Percentiles rank a stretch among this genome's conserved stretches.
These are phyloP conservation scores for Bipolaris cookei DNA, from an alignment of 2,329 filamentous ascomycete species.

Conservation along the genomic window DNA sequence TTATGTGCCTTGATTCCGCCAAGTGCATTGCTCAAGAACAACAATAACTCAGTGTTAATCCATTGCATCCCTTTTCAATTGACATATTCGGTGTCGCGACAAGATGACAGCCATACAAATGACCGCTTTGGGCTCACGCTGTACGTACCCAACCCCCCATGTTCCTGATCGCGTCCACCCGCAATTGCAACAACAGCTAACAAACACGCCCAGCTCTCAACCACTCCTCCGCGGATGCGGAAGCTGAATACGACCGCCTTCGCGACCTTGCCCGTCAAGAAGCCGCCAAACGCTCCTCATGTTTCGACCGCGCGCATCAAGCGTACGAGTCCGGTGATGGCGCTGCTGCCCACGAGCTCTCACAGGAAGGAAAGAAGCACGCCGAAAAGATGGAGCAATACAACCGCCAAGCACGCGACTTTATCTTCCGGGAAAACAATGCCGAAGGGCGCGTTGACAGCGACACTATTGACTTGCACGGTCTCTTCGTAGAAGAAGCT, in stretches of 20 bases:
- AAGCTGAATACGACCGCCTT: constrained; percentile 90
- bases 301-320: constrained; percentile 71
- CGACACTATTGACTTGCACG: constrained; percentile 93
- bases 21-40: constrained; percentile 17
- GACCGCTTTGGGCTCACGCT: constrained; percentile 45
- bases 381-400: constrained; percentile 84
- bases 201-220: constrained; percentile 38
- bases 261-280: constrained; percentile 83
- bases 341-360: constrained; percentile 79
- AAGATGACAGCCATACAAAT: constrained; percentile 44
- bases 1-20: constrained; percentile 7
- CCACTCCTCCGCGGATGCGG: constrained; percentile 51
- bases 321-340: constrained; percentile 87
- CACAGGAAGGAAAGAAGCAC: constrained; percentile 83
- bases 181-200: constrained; percentile 6
- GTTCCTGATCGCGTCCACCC: background rate
- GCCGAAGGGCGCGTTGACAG: constrained; percentile 72
- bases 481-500: constrained; percentile 92
- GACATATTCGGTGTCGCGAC: constrained; percentile 16
- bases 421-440: constrained; percentile 96
- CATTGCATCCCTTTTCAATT: constrained; percentile 3
- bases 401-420: constrained; percentile 90
- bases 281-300: constrained; percentile 76
- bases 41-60: constrained; percentile 21
- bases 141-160: constrained; percentile 27